Percentiles rank a stretch among this genome's conserved stretches.
Conservation (phyloP, 192 early-diverging fungal genomes). For the Phlyctochytrium planicorne region DNA sequence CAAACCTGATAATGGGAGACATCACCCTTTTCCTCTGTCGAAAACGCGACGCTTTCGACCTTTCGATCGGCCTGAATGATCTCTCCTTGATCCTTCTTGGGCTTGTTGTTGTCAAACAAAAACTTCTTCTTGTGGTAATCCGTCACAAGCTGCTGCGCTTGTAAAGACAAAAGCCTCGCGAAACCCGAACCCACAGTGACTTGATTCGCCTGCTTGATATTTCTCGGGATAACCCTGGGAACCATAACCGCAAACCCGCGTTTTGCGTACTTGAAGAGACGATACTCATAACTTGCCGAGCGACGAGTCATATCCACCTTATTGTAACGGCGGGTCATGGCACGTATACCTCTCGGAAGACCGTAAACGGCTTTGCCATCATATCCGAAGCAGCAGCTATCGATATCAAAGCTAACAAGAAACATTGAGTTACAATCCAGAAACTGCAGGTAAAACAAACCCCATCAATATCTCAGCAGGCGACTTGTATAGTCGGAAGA, state of each 20-base stretch:
- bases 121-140: neutral
- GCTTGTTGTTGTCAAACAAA: neutral
- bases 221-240: too few species aligned
- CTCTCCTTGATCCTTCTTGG: neutral
- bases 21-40: neutral
- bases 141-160: neutral
- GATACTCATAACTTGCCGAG: conserved; percentile 25
- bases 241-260: conserved; percentile 20
- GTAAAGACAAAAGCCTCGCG: neutral
- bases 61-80: neutral
- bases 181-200: neutral
- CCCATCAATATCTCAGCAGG: conserved; percentile 35
- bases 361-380: too few species aligned
- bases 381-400: too few species aligned
- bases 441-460: neutral
- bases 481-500: conserved; percentile 30
- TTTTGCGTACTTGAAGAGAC: conserved; percentile 25
- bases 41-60: neutral
- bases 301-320: conserved; percentile 27
- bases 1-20: neutral
- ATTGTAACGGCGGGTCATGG: too few species aligned
- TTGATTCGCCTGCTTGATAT: neutral
- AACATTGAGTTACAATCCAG: too few species aligned
- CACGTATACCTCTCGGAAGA: too few species aligned
- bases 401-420: too few species aligned